Evolutionary conservation across 768 basidiomycete genomes (phyloP), one percentile per base, ranked within the genome.

Genomic region (Amanita pallidorosea): DNA sequence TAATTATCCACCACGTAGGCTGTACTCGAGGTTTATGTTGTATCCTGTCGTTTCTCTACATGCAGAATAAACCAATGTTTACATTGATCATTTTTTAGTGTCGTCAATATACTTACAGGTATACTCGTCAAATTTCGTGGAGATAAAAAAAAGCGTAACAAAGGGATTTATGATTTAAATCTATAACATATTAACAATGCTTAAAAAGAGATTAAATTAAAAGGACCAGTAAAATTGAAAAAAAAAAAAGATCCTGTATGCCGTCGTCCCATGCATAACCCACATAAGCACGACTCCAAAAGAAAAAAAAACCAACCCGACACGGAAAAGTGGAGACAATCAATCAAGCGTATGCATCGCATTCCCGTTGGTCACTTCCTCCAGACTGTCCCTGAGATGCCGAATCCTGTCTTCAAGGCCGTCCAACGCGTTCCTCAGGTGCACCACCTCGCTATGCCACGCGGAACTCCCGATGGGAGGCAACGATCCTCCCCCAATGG

Each of bases 351-450:
- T 41, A n/a, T 20, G n/a, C 13, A 43, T 13, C 13, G 18, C 11
- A 33, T 22, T 35, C 13, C 15, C 25, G 15, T 7, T 51, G 20
- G 11, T 18, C 22, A 36, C 9, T 9, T 45, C 42, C 17, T 51
- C 42, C 20, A 51, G 15, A 47, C 64, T 71, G 45, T 73, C 70
- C 50, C 73, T 68, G 33, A 85, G 67, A n/a, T 55, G 51, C 43
- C 62, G 66, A 20, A 83, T 69, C 52, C 81, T 70, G 54, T 75
- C 72, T 63, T 87, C 84, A 42, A 85, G 62, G 51, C 57, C 54
- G 55, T 83, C 80, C 61, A 89, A 65, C 52, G 72, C 70, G 53
- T 63, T 62, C 25, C 67, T 67, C 17, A 88, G 60, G 41, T 72
- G 68, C 17, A 55, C 63, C 18, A 81, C 53, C 60, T 83, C 84